These are phyloP conservation scores for Inonotus hispidus DNA, from an alignment of 1,284 basidiomycete species.

Conservation along the genomic window DNA sequence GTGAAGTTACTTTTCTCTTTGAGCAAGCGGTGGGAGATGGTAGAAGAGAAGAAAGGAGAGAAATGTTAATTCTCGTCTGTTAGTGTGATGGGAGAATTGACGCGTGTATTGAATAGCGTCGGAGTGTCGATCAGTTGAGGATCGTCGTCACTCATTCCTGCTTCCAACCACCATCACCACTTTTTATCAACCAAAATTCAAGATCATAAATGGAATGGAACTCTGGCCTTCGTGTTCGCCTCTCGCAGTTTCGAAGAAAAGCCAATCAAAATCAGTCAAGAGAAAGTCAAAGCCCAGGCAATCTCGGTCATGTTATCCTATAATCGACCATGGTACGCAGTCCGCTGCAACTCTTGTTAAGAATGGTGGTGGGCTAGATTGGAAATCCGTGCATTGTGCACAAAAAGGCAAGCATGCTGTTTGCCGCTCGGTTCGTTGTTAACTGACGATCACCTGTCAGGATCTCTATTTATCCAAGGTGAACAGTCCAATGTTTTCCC, in stretches of 20 bases:
- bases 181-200: too few relatives aligned
- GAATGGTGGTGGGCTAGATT: constrained; percentile 37
- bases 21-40: not conserved
- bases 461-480: constrained; percentile 20
- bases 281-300: constrained; percentile 15
- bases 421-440: not conserved
- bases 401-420: constrained; percentile 21
- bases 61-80: not conserved
- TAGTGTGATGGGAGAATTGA: not conserved
- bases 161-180: not conserved
- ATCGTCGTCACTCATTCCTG: not conserved
- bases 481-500: constrained; percentile 46
- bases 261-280: not conserved
- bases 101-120: not conserved
- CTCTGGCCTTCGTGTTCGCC: constrained; percentile 20
- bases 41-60: not conserved
- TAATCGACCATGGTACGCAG: constrained; percentile 49
- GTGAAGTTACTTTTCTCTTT: not conserved
- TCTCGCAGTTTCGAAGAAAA: constrained; percentile 7
- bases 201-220: constrained; percentile 24
- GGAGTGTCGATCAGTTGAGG: not conserved
- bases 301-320: constrained; percentile 39
- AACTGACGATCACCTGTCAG: constrained; percentile 8
- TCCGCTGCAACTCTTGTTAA: constrained; percentile 45
- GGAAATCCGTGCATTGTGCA: constrained; percentile 41